A percentile compares a stretch with the other conserved stretches of the same genome.
Evolutionary conservation across 2,329 filamentous ascomycete genomes (phyloP).

Genomic region (Diaporthe vaccinii): DNA sequence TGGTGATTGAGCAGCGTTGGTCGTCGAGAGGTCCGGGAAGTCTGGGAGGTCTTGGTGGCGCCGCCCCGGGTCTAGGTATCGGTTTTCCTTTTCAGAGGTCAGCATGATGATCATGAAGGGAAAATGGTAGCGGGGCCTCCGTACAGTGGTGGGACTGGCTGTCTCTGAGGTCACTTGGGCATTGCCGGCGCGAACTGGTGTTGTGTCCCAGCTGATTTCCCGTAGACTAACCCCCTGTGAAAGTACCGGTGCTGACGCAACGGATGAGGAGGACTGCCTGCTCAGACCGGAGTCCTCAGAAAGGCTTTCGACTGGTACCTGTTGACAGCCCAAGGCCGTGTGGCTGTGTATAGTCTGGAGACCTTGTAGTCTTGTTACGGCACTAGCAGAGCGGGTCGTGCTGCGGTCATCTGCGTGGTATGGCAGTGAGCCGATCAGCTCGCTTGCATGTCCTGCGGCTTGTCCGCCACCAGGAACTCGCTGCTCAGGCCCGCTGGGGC

Average conservation of each 20-base stretch:
- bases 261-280: conserved; percentile 8
- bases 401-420: conserved; percentile 33
- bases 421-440: conserved; percentile 24
- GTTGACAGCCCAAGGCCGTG: not conserved
- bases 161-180: conserved; percentile 17
- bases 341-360: not conserved
- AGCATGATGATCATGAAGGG: conserved; percentile 18
- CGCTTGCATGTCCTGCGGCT: not conserved
- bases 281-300: not conserved
- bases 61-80: not conserved
- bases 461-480: not conserved
- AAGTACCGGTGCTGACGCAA: conserved; percentile 20
- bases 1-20: not conserved
- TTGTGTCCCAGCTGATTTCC: not conserved
- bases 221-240: conserved; percentile 15
- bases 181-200: not conserved
- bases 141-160: conserved; percentile 35
- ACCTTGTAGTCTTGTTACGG: conserved; percentile 5
- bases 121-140: not conserved
- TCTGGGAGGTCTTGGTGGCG: not conserved
- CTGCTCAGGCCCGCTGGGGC: conserved; percentile 5
- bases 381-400: not conserved
- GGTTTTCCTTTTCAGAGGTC: conserved; percentile 36
- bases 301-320: not conserved
- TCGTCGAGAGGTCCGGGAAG: conserved; percentile 1